Conservation (phyloP, 805 yeast genomes). For the Yarrowia alimentaria region DNA sequence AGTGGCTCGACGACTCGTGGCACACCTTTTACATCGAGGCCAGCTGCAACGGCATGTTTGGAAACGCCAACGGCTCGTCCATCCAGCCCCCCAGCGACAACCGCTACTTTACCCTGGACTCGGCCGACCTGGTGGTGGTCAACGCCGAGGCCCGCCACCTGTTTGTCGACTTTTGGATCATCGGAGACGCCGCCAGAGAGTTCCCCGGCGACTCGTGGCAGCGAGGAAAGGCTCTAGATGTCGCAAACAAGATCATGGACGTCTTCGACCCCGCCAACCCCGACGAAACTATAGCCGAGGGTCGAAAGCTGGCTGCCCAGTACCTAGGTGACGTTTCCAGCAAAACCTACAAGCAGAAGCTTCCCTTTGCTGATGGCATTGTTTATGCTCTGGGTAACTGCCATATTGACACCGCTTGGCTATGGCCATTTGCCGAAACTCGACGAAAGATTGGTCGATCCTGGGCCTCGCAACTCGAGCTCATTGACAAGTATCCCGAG, state of each 20-base stretch:
- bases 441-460: constrained; percentile 88
- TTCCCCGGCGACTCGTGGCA: constrained; percentile 73
- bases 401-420: constrained; percentile 98
- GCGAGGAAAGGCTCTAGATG: constrained; percentile 73
- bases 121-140: constrained; percentile 79
- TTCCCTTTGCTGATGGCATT: neutral
- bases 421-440: constrained; percentile 99
- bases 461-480: constrained; percentile 88
- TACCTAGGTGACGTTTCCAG: constrained; percentile 55
- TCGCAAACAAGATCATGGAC: constrained; percentile 82
- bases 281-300: constrained; percentile 51
- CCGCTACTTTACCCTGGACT: constrained; percentile 62
- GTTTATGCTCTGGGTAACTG: constrained; percentile 91
- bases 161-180: constrained; percentile 77
- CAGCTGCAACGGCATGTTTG: constrained; percentile 94
- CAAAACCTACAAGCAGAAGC: constrained; percentile 4
- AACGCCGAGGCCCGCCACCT: constrained; percentile 76
- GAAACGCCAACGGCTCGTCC: constrained; percentile 52
- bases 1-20: constrained; percentile 50
- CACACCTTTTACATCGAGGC: constrained; percentile 80
- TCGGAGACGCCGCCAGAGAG: constrained; percentile 90
- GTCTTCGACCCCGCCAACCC: constrained; percentile 68
- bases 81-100: constrained; percentile 71
- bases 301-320: constrained; percentile 63
- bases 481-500: constrained; percentile 87